Evolutionary conservation across 306 rosid genomes (phyloP).

Genomic region (Gynostemma pentaphyllum): DNA sequence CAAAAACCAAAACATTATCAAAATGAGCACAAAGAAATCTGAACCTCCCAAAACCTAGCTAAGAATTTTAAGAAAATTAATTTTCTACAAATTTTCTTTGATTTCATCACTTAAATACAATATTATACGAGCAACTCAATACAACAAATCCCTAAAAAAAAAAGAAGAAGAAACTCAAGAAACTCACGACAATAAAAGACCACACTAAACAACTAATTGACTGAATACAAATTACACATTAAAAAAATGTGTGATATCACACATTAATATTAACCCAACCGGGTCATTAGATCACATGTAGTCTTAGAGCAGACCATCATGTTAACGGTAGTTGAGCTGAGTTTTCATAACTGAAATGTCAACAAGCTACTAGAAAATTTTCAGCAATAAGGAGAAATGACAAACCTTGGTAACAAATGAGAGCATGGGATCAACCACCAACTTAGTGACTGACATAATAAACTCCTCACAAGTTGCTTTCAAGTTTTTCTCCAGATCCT

Average conservation of each 20-base stretch:
- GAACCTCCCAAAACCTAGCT: neutral
- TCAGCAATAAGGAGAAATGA: constrained; percentile 6
- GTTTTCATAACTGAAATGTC: constrained; percentile 4
- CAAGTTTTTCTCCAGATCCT: constrained; percentile 93
- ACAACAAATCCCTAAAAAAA: neutral
- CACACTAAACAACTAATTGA: too few species aligned
- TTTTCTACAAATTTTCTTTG: neutral
- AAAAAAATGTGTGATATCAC: neutral
- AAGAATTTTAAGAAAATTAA: neutral
- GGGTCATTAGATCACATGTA: too few species aligned
- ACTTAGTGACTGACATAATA: constrained; percentile 93
- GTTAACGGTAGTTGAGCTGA: too few species aligned
- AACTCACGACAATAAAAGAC: too few species aligned
- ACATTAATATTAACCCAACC: neutral
- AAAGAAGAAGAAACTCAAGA: neutral
- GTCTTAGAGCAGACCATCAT: too few species aligned
- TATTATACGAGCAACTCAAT: neutral
- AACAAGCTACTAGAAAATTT: constrained; percentile 6
- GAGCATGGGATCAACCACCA: constrained; percentile 95
- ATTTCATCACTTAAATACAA: neutral
- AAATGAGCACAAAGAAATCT: too few species aligned
- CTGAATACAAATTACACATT: neutral
- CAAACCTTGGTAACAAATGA: constrained; percentile 96
- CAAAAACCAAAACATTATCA: too few species aligned
- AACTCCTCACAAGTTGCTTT: constrained; percentile 96